Evolutionary conservation across 2,329 filamentous ascomycete genomes (phyloP).

Genomic region (Fusarium sp.): DNA sequence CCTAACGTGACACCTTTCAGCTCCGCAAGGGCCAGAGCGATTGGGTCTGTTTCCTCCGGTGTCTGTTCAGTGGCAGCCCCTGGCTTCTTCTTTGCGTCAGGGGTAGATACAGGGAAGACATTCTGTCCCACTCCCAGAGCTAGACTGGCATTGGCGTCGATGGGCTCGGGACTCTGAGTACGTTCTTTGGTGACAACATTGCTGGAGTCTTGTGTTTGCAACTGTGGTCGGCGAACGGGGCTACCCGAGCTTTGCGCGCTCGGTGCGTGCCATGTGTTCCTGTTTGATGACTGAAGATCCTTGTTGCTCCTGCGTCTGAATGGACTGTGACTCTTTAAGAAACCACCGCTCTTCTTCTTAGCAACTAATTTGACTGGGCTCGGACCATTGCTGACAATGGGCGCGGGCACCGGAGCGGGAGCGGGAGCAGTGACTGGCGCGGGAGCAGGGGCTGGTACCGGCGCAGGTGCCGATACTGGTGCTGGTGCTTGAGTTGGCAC

Average conservation of each 20-base stretch:
- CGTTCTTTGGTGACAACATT: slow-evolving; percentile 53
- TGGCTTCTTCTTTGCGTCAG: slow-evolving; percentile 64
- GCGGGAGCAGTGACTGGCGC: not conserved
- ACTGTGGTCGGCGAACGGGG: slow-evolving; percentile 51
- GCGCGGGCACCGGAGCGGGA: not conserved
- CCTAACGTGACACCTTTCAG: slow-evolving; percentile 81
- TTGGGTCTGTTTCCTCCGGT: slow-evolving; percentile 79
- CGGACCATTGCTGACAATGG: not conserved
- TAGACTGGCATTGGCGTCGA: slow-evolving; percentile 90
- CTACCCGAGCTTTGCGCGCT: slow-evolving; percentile 42
- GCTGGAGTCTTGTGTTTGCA: slow-evolving; percentile 51
- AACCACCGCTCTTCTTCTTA: slow-evolving; percentile 81
- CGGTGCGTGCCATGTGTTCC: slow-evolving; percentile 68
- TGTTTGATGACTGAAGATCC: slow-evolving; percentile 61
- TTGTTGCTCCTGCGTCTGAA: slow-evolving; percentile 94
- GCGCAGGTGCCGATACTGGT: not conserved
- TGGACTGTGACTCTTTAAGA: slow-evolving; percentile 92
- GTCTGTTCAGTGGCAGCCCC: slow-evolving; percentile 47
- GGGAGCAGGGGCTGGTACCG: not conserved
- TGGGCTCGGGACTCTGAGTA: slow-evolving; percentile 78
- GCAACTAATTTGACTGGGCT: slow-evolving; percentile 72
- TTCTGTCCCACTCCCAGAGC: slow-evolving; percentile 96
- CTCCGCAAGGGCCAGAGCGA: slow-evolving; percentile 90
- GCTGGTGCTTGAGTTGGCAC: not conserved
- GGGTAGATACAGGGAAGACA: slow-evolving; percentile 89